Evolutionary conservation across 768 basidiomycete genomes (phyloP), one percentile per base, ranked within the genome.

Genomic region (Trametes maxima): DNA sequence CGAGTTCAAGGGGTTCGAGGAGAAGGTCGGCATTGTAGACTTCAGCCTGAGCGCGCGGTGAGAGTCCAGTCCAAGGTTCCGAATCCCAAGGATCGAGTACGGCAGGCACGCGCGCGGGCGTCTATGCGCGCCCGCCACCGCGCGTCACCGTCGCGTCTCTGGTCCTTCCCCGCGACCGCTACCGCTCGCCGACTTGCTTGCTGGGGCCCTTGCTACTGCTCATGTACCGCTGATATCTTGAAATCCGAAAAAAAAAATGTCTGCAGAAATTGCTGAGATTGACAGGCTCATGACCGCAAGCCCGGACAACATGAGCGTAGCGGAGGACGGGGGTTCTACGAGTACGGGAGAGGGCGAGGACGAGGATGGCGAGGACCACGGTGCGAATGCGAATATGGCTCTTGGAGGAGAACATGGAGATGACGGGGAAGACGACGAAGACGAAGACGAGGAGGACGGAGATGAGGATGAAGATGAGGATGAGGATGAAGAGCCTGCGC

Each of bases 401-500:
- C 14, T 3, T 21, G 35, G 11, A 2, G 44, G 46, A 35, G 44
- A 36, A 19, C 28, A 47, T 13, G 48, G 16, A 13, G 69, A 66
- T 5, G 67, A 60, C 0, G 69, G 67, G 0, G 71, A 67, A 0
- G 70, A 69, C 0, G 72, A 67, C 0, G 70, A 69, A 0, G 73
- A 67, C 0, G 79, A 75, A 0, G 80, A 77, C 0, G 86, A 80
- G 0, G 81, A 80, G 0, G 81, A 82, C 0, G 82, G 80, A 0
- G 82, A 82, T 0, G 84, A 84, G 0, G 85, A 85, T 0, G 82
- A 82, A 0, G 87, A 85, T 0, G 86, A 87, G 0, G 88, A 88
- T 0, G 94, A 94, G 1, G 94, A 95, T 25, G 92, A 95, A 19
- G 95, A 96, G 76, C 95, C 92, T 37, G 83, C 90, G 0, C 80